Percentiles rank a stretch among this genome's conserved stretches.
phyloP scores from a whole-genome alignment of 2,329 filamentous ascomycete species.

The Paracorniculantispora psalliotae region DNA sequence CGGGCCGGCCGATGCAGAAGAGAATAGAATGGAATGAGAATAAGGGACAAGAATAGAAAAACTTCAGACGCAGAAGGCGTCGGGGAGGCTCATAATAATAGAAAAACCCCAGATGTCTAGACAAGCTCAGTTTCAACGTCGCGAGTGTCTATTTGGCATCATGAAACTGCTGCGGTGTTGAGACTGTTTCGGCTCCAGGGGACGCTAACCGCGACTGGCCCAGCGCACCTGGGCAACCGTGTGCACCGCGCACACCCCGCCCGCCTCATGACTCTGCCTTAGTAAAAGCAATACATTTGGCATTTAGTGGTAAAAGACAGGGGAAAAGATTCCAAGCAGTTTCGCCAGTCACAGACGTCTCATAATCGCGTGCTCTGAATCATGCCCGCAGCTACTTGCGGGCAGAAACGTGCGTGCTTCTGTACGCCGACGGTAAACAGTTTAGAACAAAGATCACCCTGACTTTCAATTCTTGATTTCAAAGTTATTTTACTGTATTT shows the following conservation, averaged over 20 bases:
- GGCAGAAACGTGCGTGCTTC: background rate
- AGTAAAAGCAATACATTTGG: background rate
- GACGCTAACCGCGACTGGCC: background rate
- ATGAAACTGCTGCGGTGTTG: background rate
- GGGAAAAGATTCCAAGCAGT: background rate
- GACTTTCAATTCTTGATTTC: background rate
- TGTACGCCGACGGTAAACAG: background rate
- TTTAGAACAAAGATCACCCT: background rate
- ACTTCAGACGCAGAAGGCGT: background rate
- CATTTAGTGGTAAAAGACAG: background rate
- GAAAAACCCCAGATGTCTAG: background rate
- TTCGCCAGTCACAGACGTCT: background rate
- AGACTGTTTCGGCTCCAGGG: background rate
- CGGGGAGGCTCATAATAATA: background rate
- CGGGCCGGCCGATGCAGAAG: conserved; percentile 1
- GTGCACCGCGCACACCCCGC: background rate
- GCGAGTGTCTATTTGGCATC: background rate
- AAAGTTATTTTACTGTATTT: background rate
- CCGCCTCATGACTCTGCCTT: background rate
- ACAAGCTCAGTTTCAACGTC: background rate
- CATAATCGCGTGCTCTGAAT: background rate
- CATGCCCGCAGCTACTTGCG: background rate
- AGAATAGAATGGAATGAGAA: background rate
- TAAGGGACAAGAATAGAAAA: background rate
- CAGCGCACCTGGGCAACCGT: background rate